Base-by-base conservation (phyloP, 2,329 filamentous ascomycete species). In the Drechslerella dactyloides region DNA sequence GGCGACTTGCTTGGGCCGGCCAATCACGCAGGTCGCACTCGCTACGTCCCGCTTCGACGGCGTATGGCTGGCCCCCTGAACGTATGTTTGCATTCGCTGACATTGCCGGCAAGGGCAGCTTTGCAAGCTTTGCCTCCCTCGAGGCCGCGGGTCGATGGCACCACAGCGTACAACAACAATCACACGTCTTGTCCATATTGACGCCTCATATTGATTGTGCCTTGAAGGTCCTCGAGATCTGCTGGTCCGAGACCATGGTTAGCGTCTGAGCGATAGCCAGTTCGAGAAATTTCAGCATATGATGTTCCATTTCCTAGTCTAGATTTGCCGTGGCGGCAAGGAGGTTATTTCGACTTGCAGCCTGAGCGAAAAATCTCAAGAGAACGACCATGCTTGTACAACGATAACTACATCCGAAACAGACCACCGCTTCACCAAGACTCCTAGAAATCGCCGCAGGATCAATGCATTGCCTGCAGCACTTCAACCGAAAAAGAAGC, bases 1-100 rank as follows among this genome's bases (percentile, higher is more conserved):
- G 17, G 24, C 44, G 46, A 17, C 15, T 8, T 35, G 51, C 40
- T 5, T 40, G 37, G 24, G 44, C 59, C 48, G 52, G 54, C 59
- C 53, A 70, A 70, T 70, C 54, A 64, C 66, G 48, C 59, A 64
- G 58, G 58, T 70, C 48, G 54, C 59, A 50, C 55, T 70, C 66
- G 66, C 66, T 70, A 63, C 58, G 63, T 59, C 66, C 66, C 66
- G 66, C 56, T 44, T 48, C 58, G 55, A 5, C 19, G 8, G 5
- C 21, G 44, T 53, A 46, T 59, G 35, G 57, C 46, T 23, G 27
- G 35, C 46, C 30, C 48, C 46, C 48, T 61, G 51, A 52, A n/a
- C 7, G 48, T 63, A 63, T 40, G 35, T 57, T 24, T 8, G 44
- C 52, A 46, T 21, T 21, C 37, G 44, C 37, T 40, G 46, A 56